Evolutionary conservation across 345 rosid genomes (phyloP).

Genomic region (Aurinia saxatilis): DNA sequence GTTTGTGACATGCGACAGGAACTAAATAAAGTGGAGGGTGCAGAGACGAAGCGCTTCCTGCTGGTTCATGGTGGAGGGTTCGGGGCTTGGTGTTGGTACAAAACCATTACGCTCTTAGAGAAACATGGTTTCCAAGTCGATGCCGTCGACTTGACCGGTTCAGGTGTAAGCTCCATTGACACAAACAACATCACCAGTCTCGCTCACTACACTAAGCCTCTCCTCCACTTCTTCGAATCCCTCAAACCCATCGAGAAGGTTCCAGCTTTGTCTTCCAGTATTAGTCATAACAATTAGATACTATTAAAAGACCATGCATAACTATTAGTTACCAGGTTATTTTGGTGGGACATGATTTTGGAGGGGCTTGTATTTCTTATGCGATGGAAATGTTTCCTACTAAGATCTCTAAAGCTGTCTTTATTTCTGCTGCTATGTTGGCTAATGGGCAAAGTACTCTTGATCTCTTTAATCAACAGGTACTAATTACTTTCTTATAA

Average conservation of each 20-base stretch:
- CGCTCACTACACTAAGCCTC: conserved; percentile 83
- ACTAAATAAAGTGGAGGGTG: conserved; percentile 31
- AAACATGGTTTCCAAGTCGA: conserved; percentile 53
- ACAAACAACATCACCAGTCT: conserved; percentile 60
- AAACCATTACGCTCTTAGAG: conserved; percentile 57
- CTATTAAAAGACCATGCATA: no score
- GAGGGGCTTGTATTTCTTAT: conserved; percentile 83
- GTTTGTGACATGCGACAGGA: conserved; percentile 18
- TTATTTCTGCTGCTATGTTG: conserved; percentile 85
- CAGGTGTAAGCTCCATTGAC: conserved; percentile 47
- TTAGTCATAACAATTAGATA: no score
- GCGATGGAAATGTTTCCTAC: conserved; percentile 81
- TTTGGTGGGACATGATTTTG: conserved; percentile 95
- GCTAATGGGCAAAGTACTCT: conserved; percentile 66
- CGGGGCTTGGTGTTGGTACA: conserved; percentile 91
- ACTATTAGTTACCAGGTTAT: no score
- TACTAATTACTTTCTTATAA: neutral
- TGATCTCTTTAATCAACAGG: conserved; percentile 74
- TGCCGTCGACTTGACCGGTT: conserved; percentile 60
- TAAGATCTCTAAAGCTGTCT: conserved; percentile 74
- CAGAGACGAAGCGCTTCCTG: conserved; percentile 49
- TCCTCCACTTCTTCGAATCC: conserved; percentile 64
- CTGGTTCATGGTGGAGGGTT: conserved; percentile 88
- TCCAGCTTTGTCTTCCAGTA: no score
- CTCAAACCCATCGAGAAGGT: conserved; percentile 83